Base-by-base conservation (phyloP, 2,329 filamentous ascomycete species). In the Penicillium sp. region DNA sequence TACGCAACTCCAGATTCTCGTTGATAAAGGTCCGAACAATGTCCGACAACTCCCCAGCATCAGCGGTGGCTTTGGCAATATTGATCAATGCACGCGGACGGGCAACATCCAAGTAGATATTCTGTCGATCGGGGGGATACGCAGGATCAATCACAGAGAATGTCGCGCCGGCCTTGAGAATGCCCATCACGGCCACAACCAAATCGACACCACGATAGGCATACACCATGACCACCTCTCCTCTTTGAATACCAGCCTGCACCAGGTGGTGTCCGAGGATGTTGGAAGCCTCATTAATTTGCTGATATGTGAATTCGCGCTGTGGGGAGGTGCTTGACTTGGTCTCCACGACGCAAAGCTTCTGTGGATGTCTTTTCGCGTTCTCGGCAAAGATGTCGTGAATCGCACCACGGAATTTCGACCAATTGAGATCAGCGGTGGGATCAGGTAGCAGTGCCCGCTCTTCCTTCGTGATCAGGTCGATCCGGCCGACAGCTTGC, bases 201-300 rank as follows among this genome's bases (percentile, higher is more conserved):
- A 88, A 70, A 59, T 88, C 88, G 32, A 95, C 90, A 48, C 83
- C 83, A 49, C 90, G 82, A 69, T 95, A 81, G 47, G 88, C 88
- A 64, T 84, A 96, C 54, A 93, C 87, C 88, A 95, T 95, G 60
- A 95, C 89, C 2, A 95, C 90, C 64, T 97, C 90, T 7, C 89
- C 90, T 57, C 82, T 76, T 50, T 83, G 76, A 54, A 89, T 76
- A 49, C 90, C 90, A 60, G 82, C 77, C 43, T 84, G 76, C 46
- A 86, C 79, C 18, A 96, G 77, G 63, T 95, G 81, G 69, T 95
- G 83, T 24, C 89, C 87, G 5, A 96, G 68, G 13, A 82, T 76
- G 65, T 94, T 94, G 28, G 88, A 86, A 0, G 85, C 84, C 72
- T 95, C 86, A 63, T 90, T 79, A 63, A 97, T 95, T 62, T 95